Percentiles rank a stretch among this genome's conserved stretches.
Conservation (phyloP, 2,329 filamentous ascomycete genomes). For the Teratosphaeriaceae sp. region DNA sequence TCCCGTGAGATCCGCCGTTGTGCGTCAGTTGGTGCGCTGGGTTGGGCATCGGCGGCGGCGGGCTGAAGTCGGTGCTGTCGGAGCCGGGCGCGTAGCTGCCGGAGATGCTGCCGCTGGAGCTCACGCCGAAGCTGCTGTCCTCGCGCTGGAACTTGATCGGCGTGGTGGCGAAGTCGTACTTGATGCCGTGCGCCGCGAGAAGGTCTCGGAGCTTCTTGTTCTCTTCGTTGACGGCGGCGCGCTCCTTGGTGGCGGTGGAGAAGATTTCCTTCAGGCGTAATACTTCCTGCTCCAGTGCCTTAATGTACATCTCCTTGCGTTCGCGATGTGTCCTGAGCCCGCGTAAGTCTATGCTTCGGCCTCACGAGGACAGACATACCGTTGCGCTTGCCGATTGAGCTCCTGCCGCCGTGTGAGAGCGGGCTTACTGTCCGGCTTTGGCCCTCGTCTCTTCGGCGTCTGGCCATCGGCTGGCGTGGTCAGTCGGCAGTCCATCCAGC, state of each 20-base stretch:
- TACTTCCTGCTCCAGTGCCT: slow-evolving; percentile 85
- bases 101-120: slow-evolving; percentile 51
- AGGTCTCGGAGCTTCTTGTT: slow-evolving; percentile 67
- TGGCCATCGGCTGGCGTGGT: slow-evolving; percentile 61
- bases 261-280: slow-evolving; percentile 82
- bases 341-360: not conserved
- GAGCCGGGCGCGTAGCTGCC: slow-evolving; percentile 52
- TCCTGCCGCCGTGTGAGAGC: slow-evolving; percentile 88
- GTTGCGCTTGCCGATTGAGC: slow-evolving; percentile 89
- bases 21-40: slow-evolving; percentile 7
- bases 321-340: slow-evolving; percentile 79
- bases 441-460: slow-evolving; percentile 79
- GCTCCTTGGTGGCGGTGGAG: slow-evolving; percentile 65
- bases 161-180: slow-evolving; percentile 42
- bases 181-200: slow-evolving; percentile 52
- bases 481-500: not conserved
- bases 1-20: slow-evolving; percentile 6
- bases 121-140: slow-evolving; percentile 36
- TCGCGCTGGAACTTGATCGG: slow-evolving; percentile 30
- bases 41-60: slow-evolving; percentile 24
- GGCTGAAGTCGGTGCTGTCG: slow-evolving; percentile 41
- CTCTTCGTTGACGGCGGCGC: slow-evolving; percentile 68
- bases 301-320: slow-evolving; percentile 93
- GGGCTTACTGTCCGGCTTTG: slow-evolving; percentile 94
- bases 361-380: slow-evolving; percentile 47